Evolutionary conservation across 805 yeast genomes (phyloP).

Genomic region (Sugiyamaella chiloensis): DNA sequence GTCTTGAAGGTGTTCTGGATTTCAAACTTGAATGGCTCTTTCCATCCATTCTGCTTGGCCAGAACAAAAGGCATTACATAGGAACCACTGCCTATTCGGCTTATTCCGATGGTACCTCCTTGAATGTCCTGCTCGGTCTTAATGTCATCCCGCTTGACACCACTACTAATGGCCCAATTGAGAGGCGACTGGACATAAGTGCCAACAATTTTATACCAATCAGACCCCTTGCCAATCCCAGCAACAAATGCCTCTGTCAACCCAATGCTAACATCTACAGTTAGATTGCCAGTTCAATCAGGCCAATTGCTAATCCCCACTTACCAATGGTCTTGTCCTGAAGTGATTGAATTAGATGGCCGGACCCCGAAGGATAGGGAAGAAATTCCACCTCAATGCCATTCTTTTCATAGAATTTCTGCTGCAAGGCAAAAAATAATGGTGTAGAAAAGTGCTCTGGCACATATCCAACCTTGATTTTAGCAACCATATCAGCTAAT

Average conservation of each 20-base stretch:
- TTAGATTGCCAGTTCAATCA: not conserved
- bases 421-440: conserved; percentile 60
- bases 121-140: conserved; percentile 50
- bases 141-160: conserved; percentile 55
- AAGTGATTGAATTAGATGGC: conserved; percentile 75
- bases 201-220: conserved; percentile 63
- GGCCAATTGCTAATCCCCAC: too few species aligned
- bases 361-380: conserved; percentile 84
- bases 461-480: conserved; percentile 61
- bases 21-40: conserved; percentile 44
- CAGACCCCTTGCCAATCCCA: conserved; percentile 70
- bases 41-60: conserved; percentile 58
- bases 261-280: conserved; percentile 68
- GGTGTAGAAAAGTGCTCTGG: conserved; percentile 95
- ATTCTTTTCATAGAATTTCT: conserved; percentile 51
- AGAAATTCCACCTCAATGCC: conserved; percentile 56
- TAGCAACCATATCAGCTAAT: too few species aligned
- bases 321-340: conserved; percentile 54
- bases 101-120: conserved; percentile 68
- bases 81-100: conserved; percentile 85
- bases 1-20: conserved; percentile 66
- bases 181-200: conserved; percentile 84
- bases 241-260: conserved; percentile 88
- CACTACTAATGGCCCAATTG: conserved; percentile 82
- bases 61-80: conserved; percentile 87